Evolutionary conservation across 2,329 filamentous ascomycete genomes (phyloP), one percentile per base, ranked within the genome.

Genomic region (Botrytis sinoallii): DNA sequence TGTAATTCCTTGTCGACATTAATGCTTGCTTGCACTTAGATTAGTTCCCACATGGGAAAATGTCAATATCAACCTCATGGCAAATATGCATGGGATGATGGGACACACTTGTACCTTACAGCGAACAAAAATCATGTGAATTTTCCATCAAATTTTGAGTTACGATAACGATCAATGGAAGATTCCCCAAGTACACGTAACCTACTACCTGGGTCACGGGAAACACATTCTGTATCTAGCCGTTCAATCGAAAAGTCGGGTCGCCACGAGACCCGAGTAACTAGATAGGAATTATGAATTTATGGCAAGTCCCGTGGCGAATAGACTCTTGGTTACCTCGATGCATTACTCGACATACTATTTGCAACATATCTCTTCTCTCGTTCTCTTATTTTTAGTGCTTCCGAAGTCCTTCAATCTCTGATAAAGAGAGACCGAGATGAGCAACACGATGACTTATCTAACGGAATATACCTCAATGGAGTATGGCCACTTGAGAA

Each of bases 1-100:
- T 63, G 59, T 60, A 46, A 60, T 60, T 68, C 71, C 71, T 69
- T 72, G 71, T 72, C 52, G 71, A 72, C 52, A 55, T 57, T 72
- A 52, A 68, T 68, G 46, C 66, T 68, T 48, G 71, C 71, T 64
- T 59, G 57, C 42, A 38, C 48, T 75, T 46, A 76, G 75, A 74
- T 76, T 73, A 76, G 76, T 73, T 70, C 65, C 61, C 66, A 69
- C 66, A 69, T 68, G 73, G 73, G 74, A 70, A 75, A 76, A 75
- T 71, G 70, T 76, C 74, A 77, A 77, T 76, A 74, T 77, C 76
- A 76, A 77, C 76, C 73, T 76, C 74, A 76, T 75, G 72, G 67
- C 60, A 71, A 71, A 71, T 55, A n/a, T 69, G 55, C 59, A 63
- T 66, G 40, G 61, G 35, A 61, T n/a, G 59, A 48, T 46, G 52